Percentiles rank a stretch among this genome's conserved stretches.
phyloP scores from a whole-genome alignment of 2,329 filamentous ascomycete species.

The Geosmithia putterillii region DNA sequence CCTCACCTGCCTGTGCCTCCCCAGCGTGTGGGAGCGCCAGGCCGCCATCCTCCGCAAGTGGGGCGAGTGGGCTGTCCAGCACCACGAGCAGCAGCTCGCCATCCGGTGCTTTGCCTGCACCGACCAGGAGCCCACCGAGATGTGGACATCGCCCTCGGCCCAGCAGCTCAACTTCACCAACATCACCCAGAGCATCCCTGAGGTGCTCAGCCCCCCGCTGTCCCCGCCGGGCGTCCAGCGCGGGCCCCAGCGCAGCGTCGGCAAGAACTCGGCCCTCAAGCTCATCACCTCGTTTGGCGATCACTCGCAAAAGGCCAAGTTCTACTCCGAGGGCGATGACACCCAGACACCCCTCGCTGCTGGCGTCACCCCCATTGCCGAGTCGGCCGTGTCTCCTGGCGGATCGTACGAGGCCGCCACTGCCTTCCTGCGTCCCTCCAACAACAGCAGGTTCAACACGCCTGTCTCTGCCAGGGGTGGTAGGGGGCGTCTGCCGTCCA shows the following conservation, averaged over 20 bases:
- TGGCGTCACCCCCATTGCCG: conserved; percentile 79
- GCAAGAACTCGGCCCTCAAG: conserved; percentile 75
- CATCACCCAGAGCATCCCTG: conserved; percentile 41
- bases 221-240: conserved; percentile 56
- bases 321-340: conserved; percentile 44
- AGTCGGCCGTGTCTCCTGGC: conserved; percentile 54
- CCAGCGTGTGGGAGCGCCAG: conserved; percentile 82
- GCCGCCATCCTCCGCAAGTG: conserved; percentile 82
- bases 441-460: conserved; percentile 57
- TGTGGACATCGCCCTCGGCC: conserved; percentile 79
- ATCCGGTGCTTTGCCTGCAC: conserved; percentile 91
- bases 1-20: conserved; percentile 71
- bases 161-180: conserved; percentile 44
- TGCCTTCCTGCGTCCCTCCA: conserved; percentile 54
- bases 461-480: conserved; percentile 48
- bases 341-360: conserved; percentile 65
- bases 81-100: conserved; percentile 79
- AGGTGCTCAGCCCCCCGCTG: conserved; percentile 57
- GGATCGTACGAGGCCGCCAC: conserved; percentile 49
- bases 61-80: conserved; percentile 83
- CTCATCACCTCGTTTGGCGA: conserved; percentile 82
- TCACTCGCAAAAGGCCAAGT: conserved; percentile 47
- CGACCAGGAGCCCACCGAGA: conserved; percentile 69
- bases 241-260: conserved; percentile 49
- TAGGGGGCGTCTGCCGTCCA: conserved; percentile 61